phyloP scores from a whole-genome alignment of 306 rosid genomes.

The Vicia villosa region DNA sequence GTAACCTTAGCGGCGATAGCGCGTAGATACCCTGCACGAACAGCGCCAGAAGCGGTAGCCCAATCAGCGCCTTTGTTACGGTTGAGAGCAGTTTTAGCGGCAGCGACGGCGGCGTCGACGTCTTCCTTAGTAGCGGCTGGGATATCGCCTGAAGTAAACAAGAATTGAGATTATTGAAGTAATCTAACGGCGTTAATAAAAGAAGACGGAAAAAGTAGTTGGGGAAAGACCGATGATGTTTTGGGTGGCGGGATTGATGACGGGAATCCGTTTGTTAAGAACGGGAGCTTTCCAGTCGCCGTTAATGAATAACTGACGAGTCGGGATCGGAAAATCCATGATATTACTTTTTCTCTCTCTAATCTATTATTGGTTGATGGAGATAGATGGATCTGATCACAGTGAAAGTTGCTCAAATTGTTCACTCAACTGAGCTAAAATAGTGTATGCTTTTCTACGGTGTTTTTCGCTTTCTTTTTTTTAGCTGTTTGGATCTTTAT shows the following conservation, averaged over 20 bases:
- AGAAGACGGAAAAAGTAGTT: neutral
- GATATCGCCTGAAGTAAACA: constrained; percentile 52
- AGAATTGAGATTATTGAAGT: neutral
- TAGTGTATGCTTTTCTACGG: no score
- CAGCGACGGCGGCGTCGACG: constrained; percentile 80
- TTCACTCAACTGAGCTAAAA: neutral
- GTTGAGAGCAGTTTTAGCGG: constrained; percentile 71
- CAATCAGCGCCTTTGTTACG: constrained; percentile 81
- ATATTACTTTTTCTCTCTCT: neutral
- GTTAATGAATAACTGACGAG: constrained; percentile 69
- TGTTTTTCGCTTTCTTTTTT: no score
- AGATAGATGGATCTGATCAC: neutral
- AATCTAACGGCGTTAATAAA: neutral
- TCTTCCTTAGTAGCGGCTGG: constrained; percentile 95
- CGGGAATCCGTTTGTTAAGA: constrained; percentile 72
- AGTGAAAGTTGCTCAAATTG: neutral
- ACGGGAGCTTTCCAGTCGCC: constrained; percentile 82
- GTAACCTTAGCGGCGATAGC: constrained; percentile 85
- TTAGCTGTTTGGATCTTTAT: no score
- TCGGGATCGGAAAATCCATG: constrained; percentile 71
- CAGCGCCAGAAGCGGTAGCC: constrained; percentile 75
- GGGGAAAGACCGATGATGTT: constrained; percentile 55
- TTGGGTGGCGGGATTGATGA: constrained; percentile 83
- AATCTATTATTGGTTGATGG: neutral
- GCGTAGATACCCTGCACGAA: constrained; percentile 88